Conservation (phyloP, 768 basidiomycete genomes). For the Mycena epipterygia region DNA sequence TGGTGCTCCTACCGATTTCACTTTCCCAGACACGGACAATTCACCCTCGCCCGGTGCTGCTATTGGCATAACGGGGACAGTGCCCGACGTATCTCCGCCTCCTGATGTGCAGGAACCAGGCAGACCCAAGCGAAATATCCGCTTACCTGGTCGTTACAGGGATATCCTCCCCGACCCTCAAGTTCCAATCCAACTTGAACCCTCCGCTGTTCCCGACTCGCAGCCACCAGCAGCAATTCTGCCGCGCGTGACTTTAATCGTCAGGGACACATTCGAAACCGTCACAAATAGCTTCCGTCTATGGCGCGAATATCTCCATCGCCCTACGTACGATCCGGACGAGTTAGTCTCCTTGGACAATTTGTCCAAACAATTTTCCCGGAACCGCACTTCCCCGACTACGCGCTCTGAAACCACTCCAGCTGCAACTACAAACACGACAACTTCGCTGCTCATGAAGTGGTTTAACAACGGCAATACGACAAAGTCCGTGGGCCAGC, state of each 20-base stretch:
- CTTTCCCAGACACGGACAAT: no score
- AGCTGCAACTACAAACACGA: not conserved
- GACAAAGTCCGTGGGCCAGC: slow-evolving; percentile 33
- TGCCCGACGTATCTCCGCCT: no score
- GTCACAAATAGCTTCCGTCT: slow-evolving; percentile 18
- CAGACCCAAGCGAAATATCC: no score
- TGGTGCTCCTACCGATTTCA: no score
- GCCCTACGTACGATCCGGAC: slow-evolving; percentile 32
- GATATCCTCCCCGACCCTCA: no score
- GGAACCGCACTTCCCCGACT: not conserved
- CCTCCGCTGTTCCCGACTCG: not conserved
- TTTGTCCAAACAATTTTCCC: slow-evolving; percentile 12
- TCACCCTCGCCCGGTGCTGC: no score
- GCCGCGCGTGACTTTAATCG: slow-evolving; percentile 14
- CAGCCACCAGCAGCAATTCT: not conserved
- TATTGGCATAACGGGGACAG: no score
- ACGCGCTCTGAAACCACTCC: not conserved
- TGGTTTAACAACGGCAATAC: slow-evolving; percentile 31
- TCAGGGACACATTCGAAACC: slow-evolving; percentile 22
- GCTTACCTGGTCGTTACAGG: no score
- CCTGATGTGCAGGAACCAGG: no score
- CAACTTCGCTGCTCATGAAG: slow-evolving; percentile 3
- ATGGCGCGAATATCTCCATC: slow-evolving; percentile 28
- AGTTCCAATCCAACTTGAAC: no score
- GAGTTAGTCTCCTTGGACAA: slow-evolving; percentile 4